Conservation (phyloP, 208 protist species). For the Trypanosoma conorhini region DNA sequence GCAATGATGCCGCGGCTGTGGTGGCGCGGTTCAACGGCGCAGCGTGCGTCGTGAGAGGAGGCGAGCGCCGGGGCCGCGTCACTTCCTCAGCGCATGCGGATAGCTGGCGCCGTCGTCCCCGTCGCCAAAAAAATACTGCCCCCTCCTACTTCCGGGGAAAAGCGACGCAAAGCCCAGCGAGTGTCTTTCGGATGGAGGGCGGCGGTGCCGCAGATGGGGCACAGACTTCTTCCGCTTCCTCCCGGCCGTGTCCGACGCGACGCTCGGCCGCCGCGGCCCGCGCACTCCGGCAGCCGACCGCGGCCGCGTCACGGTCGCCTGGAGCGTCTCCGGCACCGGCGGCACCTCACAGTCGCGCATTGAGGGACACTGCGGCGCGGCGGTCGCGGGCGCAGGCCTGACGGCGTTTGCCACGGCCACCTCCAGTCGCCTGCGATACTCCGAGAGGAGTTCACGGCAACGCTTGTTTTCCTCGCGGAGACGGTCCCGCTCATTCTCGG, state of each 20-base stretch:
- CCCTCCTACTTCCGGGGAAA: background rate
- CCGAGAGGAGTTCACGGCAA: constrained; percentile 11
- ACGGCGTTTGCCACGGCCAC: background rate
- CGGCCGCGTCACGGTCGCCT: background rate
- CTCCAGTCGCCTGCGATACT: constrained; percentile 19
- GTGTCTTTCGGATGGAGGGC: background rate
- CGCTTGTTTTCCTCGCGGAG: constrained; percentile 21
- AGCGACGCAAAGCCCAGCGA: background rate
- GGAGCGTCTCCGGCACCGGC: background rate
- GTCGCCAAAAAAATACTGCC: background rate
- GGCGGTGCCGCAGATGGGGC: background rate
- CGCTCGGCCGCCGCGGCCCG: background rate
- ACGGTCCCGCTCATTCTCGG: constrained; percentile 22
- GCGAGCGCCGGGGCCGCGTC: background rate
- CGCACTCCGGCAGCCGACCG: background rate
- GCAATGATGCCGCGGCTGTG: background rate
- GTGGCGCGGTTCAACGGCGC: background rate
- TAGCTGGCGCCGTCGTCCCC: background rate
- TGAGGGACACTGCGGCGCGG: background rate
- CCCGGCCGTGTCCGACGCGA: background rate
- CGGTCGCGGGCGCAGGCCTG: background rate
- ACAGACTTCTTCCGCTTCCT: background rate
- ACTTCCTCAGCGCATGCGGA: background rate
- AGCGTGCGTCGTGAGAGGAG: background rate
- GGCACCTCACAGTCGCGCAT: background rate